Percentiles rank a stretch among this genome's conserved stretches.
Conservation (phyloP, 495 filamentous ascomycete species). For the Penicillium waksmanii region DNA sequence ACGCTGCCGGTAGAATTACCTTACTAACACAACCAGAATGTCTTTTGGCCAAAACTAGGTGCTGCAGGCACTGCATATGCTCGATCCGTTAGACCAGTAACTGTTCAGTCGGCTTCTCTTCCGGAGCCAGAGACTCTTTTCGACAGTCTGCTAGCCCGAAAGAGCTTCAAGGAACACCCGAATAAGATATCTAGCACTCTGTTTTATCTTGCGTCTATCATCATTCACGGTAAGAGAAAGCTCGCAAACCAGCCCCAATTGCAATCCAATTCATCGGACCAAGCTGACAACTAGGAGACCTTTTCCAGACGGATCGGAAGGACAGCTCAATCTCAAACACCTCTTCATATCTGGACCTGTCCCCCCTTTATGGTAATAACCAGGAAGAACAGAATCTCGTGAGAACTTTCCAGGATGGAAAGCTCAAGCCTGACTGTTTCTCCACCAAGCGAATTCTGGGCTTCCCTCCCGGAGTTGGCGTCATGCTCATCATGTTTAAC, state of each 20-base stretch:
- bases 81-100: conserved; percentile 67
- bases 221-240: conserved; percentile 69
- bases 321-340: conserved; percentile 67
- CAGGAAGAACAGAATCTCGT: conserved; percentile 73
- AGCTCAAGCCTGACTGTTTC: conserved; percentile 81
- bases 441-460: conserved; percentile 75
- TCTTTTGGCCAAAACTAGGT: conserved; percentile 68
- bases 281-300: conserved; percentile 42
- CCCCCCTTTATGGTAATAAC: conserved; percentile 85
- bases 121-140: conserved; percentile 81
- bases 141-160: conserved; percentile 70
- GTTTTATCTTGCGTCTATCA: conserved; percentile 87
- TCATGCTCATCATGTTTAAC: conserved; percentile 73
- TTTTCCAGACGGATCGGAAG: conserved; percentile 63
- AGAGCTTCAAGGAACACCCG: conserved; percentile 65
- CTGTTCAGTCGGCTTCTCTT: conserved; percentile 62
- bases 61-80: conserved; percentile 69
- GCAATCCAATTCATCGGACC: not conserved
- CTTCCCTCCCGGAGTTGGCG: conserved; percentile 84
- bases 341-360: conserved; percentile 83
- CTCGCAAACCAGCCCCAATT: too few species aligned
- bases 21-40: conserved; percentile 43
- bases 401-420: conserved; percentile 79
- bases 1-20: not conserved
- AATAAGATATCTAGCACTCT: conserved; percentile 86